Conservation (phyloP, 1,284 basidiomycete genomes). For the Ustilago shanxiensis region DNA sequence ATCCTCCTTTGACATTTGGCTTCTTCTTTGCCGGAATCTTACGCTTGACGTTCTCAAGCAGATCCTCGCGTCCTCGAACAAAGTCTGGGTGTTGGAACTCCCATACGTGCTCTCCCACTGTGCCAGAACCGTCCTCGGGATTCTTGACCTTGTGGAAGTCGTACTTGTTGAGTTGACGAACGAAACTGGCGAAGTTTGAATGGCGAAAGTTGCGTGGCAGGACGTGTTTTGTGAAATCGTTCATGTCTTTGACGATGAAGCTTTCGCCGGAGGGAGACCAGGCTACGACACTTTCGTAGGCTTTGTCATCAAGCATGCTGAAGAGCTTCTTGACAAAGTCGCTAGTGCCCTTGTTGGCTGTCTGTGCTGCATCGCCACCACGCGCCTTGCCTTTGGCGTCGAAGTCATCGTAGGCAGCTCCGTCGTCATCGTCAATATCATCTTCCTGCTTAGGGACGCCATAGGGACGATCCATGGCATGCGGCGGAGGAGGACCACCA, state of each 20-base stretch:
- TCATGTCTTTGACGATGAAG: slow-evolving; percentile 97
- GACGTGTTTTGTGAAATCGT: slow-evolving; percentile 93
- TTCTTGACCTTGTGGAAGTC: slow-evolving; percentile 90
- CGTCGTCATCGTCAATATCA: slow-evolving; percentile 43
- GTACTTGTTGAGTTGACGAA: slow-evolving; percentile 91
- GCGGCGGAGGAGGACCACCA: not conserved
- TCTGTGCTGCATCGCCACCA: slow-evolving; percentile 21
- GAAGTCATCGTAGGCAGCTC: slow-evolving; percentile 32
- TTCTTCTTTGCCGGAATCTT: slow-evolving; percentile 72
- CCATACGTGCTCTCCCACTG: slow-evolving; percentile 83
- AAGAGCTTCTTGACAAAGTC: slow-evolving; percentile 96
- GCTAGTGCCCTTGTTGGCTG: slow-evolving; percentile 57
- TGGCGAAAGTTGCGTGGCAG: slow-evolving; percentile 96
- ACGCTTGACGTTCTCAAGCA: slow-evolving; percentile 83
- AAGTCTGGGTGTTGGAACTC: slow-evolving; percentile 97
- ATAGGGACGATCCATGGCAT: slow-evolving; percentile 25
- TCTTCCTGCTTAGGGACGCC: slow-evolving; percentile 31
- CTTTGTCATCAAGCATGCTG: slow-evolving; percentile 87
- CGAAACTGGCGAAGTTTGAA: slow-evolving; percentile 84
- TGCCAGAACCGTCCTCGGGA: slow-evolving; percentile 82
- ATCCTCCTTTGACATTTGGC: slow-evolving; percentile 31
- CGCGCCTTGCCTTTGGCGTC: slow-evolving; percentile 36
- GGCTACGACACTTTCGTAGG: slow-evolving; percentile 81
- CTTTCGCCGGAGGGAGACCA: slow-evolving; percentile 89
- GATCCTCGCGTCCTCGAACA: slow-evolving; percentile 77